Conservation (phyloP, 2,329 filamentous ascomycete species). For the Exophiala viscosa region DNA sequence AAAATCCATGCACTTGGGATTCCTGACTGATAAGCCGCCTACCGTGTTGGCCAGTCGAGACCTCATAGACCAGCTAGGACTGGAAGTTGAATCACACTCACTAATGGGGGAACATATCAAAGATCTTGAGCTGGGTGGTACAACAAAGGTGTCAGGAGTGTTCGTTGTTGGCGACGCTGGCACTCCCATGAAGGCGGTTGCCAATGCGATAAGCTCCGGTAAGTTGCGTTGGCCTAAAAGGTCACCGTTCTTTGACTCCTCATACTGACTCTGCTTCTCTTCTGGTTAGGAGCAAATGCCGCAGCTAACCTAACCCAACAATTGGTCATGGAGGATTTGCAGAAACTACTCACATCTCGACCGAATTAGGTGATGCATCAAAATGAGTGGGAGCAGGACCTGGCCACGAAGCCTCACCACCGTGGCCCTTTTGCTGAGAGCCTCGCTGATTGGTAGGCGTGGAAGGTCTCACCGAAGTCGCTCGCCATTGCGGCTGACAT, state of each 20-base stretch:
- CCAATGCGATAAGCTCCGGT: not conserved
- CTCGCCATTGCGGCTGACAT: too few species aligned
- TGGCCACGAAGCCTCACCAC: too few species aligned
- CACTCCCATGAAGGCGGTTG: not conserved
- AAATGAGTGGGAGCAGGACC: too few species aligned
- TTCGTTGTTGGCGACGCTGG: constrained; percentile 3
- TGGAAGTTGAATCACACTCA: constrained; percentile 2
- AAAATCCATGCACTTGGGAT: not conserved
- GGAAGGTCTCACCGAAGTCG: too few species aligned
- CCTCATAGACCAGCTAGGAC: not conserved
- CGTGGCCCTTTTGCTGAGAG: too few species aligned
- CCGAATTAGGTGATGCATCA: too few species aligned
- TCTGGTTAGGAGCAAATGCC: not conserved
- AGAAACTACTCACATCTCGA: not conserved
- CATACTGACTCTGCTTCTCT: not conserved
- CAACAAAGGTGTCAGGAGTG: not conserved
- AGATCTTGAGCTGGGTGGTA: not conserved
- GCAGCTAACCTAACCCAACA: not conserved
- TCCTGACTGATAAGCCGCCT: not conserved
- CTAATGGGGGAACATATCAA: constrained; percentile 3
- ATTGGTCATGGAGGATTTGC: not conserved
- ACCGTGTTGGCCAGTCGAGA: not conserved
- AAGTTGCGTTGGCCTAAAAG: not conserved
- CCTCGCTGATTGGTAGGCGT: too few species aligned
- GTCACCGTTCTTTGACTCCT: not conserved